Evolutionary conservation across 352 stramenopile species (phyloP).

Genomic region (Phytophthora ohioensis): DNA sequence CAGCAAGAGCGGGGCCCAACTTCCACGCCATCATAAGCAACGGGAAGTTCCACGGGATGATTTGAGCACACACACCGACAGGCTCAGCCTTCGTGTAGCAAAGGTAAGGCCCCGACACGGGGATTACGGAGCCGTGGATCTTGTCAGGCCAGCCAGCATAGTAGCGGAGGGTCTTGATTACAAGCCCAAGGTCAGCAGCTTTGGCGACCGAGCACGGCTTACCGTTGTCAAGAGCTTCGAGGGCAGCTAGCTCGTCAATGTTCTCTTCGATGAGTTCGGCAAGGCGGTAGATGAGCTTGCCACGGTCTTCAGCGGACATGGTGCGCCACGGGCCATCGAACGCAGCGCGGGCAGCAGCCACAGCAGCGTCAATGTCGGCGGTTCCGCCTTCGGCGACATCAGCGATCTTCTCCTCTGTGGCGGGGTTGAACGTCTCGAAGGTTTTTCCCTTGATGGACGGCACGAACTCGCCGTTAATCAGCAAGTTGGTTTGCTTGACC

Average conservation of each 20-base stretch:
- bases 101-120: conserved; percentile 53
- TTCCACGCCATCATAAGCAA: conserved; percentile 96
- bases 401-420: conserved; percentile 76
- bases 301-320: conserved; percentile 32
- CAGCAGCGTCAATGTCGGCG: conserved; percentile 71
- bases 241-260: conserved; percentile 62
- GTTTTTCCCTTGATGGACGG: conserved; percentile 59
- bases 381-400: conserved; percentile 57
- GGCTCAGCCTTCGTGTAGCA: conserved; percentile 77
- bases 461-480: conserved; percentile 90
- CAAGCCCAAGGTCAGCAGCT: conserved; percentile 83
- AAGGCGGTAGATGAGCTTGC: conserved; percentile 46
- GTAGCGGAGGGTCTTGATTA: conserved; percentile 90
- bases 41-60: conserved; percentile 41
- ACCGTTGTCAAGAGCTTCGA: conserved; percentile 95
- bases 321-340: conserved; percentile 43
- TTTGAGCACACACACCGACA: conserved; percentile 43
- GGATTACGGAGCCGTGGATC: conserved; percentile 75
- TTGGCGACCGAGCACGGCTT: conserved; percentile 92
- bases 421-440: conserved; percentile 83
- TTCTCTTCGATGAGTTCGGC: conserved; percentile 64
- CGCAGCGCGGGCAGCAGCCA: conserved; percentile 61
- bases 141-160: conserved; percentile 53
- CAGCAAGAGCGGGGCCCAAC: conserved; percentile 88
- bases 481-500: conserved; percentile 73